Evolutionary conservation across 805 yeast genomes (phyloP), one percentile per base, ranked within the genome.

Genomic region (Schizosaccharomyces osmophilus): DNA sequence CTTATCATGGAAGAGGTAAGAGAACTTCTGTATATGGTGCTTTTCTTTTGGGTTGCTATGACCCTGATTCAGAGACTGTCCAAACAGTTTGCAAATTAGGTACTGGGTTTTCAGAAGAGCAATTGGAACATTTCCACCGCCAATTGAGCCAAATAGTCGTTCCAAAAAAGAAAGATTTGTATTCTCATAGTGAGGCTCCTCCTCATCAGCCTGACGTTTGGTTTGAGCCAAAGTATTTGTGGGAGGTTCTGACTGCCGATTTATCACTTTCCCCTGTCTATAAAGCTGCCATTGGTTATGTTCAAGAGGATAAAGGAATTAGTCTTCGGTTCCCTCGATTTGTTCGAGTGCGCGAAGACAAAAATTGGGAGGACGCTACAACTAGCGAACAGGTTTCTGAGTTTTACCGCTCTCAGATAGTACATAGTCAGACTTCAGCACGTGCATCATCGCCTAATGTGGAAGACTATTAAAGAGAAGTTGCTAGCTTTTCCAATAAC

Each of bases 1-100:
- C 95, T 0, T 93, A 87, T 69, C 80, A 80, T 65, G 98, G 98
- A 24, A 82, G 82, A 63, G 98, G 98, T 55, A 93, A 90, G 72
- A 79, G 98, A 69, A 89, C 97, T 0, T 95, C 95, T 11, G 79
- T 84, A 64, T 93, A 90, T 70, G 98, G 98, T 61, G 98, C 97
- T 2, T 93, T 89, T 68, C 71, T 93, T 48, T 75, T 93, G 60
- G 97, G 95, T 0, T 84, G 94, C 39, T 90, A 87, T 69, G 93
- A 93, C 68, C 82, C 82, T 62, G 96, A 90, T 63, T 79, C 87
- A 0, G 97, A 94, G 26, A 97, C 89, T 68, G 87, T 79, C 69
- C 97, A 93, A 71, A 85, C 97, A 0, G 84, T 95, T 54, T 93
- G 98, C 74, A 93, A 93, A 70, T 89, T 94, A 62, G 98, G 98